Evolutionary conservation across 2,329 filamentous ascomycete species (phyloP).

Genomic region (Arthrobotrys iridis): DNA sequence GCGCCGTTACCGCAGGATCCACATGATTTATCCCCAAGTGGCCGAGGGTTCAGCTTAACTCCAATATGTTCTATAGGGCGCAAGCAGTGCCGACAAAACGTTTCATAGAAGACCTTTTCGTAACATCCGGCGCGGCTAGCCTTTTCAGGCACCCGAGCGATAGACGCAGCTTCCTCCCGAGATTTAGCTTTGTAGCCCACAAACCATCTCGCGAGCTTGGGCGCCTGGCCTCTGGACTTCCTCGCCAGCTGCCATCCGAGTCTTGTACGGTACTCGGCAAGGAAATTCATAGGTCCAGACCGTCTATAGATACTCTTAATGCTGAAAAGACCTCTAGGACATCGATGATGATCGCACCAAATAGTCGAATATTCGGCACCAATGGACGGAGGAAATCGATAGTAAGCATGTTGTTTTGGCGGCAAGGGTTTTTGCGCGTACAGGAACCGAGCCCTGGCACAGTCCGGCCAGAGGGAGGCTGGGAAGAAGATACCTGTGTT

Average conservation of each 20-base stretch:
- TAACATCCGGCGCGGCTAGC: background rate
- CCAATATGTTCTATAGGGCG: background rate
- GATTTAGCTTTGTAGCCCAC: conserved; percentile 19
- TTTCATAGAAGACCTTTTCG: conserved; percentile 37
- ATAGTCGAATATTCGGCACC: conserved; percentile 22
- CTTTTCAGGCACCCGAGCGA: background rate
- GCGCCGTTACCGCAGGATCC: background rate
- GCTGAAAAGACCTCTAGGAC: conserved; percentile 37
- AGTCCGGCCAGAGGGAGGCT: conserved; percentile 8
- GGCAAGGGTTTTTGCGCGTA: background rate
- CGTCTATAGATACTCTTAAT: conserved; percentile 17
- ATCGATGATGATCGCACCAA: conserved; percentile 42
- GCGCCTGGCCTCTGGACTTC: background rate
- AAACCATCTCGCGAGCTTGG: conserved; percentile 10
- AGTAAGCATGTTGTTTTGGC: background rate
- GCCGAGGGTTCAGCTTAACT: background rate
- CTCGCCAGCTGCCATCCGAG: background rate
- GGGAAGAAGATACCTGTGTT: conserved; percentile 37
- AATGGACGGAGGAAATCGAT: background rate
- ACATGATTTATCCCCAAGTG: background rate
- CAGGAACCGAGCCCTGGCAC: background rate
- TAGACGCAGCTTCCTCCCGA: background rate
- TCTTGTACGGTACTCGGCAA: background rate
- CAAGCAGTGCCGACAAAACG: conserved; percentile 27
- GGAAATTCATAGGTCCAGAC: conserved; percentile 12